Evolutionary conservation across 805 yeast genomes (phyloP), one percentile per base, ranked within the genome.

Genomic region (Candida tibetensis): DNA sequence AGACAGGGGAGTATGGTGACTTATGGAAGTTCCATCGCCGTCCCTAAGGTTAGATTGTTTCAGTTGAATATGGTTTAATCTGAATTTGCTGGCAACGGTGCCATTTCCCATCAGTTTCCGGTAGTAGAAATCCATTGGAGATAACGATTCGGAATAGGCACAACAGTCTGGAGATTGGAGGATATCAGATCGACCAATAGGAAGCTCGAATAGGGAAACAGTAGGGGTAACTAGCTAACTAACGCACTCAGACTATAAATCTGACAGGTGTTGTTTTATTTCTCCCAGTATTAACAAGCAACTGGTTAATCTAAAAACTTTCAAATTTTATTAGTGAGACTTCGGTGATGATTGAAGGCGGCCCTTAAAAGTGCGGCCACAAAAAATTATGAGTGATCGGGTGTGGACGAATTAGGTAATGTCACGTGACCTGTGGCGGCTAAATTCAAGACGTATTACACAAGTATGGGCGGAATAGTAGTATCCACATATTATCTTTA

Each of bases 91-190:
- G 25, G 71, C 51, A 34, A 62, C 52, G 13, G 69, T 53, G 13
- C 71, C 71, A 44, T 64, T 63, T 6, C 68, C 68, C 64, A 64
- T 53, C 56, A 52, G 62, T 39, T 58, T 64, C 17, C 60, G 51
- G 45, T 65, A 64, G 49, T 57, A 64, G 36, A 55, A 54, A 42
- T 64, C 67, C 71, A 65, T 64, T 12, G 29, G 15, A 12, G 29
- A n/a, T n/a, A n/a, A n/a, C n/a, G 32, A 32, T 17, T 26, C 26
- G 26, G 10, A 22, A 22, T 22, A 22, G 26, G 16, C 6, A 15
- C 13, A 22, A 8, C 12, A 22, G 8, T 22, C 26, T 8, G 26
- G 26, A n/a, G n/a, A n/a, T n/a, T n/a, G n/a, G n/a, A n/a, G n/a
- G n/a, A n/a, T n/a, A n/a, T n/a, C n/a, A n/a, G n/a, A n/a, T n/a